Evolutionary conservation across 495 filamentous ascomycete species (phyloP), one percentile per base, ranked within the genome.

Genomic region (Lasiosphaeriaceae sp.): DNA sequence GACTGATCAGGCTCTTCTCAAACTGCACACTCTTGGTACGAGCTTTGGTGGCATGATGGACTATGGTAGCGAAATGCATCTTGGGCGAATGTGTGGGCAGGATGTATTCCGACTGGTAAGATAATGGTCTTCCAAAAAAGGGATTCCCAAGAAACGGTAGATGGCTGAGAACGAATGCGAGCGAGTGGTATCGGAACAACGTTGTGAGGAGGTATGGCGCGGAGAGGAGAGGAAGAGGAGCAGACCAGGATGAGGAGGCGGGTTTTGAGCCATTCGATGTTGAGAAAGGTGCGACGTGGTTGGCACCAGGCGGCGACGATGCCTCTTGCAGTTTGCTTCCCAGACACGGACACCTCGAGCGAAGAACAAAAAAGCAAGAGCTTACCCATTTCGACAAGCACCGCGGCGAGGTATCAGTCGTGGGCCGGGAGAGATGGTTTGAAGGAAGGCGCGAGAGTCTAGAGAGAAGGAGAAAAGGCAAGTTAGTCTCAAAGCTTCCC

Each of bases 341-440:
- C 66, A 64, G 37, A 58, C 56, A 59, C 58, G 56, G 62, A 55
- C 58, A 62, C 51, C 44, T 64, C 64, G 29, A 64, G 52, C 56
- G 60, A 52, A 52, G 47, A 70, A 67, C 44, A 63, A 57, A 64
- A 31, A 60, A 62, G 68, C 64, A 67, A 66, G 68, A 62, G 70
- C 75, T 78, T 79, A 78, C 77, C 77, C 75, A 78, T 79, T 69
- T 68, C 56, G 73, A 74, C 49, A 61, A 52, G 47, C 23, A 49
- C 34, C 48, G 58, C 35, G 46, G 46, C 24, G 54, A 49, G 41
- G 23, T 54, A 58, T 57, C 53, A 58, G 54, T 44, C 39, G 22
- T 39, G 50, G 43, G 11, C 48, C 41, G 58, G 44, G 50, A 52
- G 24, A 12, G 54, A 24, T n/a, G 47, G 59, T 50, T 44, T 51